A percentile compares a stretch with the other conserved stretches of the same genome.
Evolutionary conservation across 2,329 filamentous ascomycete species (phyloP).

Genomic region (Colletotrichum nymphaeae): DNA sequence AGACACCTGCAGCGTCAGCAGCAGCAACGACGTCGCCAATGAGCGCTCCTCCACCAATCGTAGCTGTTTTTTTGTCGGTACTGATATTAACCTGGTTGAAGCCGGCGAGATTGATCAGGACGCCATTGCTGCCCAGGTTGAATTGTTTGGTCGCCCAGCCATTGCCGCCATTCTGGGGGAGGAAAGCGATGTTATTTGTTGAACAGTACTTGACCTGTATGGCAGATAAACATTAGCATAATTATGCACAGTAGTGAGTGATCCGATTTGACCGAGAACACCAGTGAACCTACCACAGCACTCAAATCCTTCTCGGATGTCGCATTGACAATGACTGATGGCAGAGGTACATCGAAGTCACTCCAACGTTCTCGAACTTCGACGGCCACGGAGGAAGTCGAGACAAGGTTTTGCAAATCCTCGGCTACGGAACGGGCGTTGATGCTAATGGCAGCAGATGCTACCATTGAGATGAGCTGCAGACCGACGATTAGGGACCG

Average conservation of each 20-base stretch:
- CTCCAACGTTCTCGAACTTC: constrained; percentile 36
- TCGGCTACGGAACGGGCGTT: constrained; percentile 17
- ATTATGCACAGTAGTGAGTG: background rate
- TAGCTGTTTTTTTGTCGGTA: constrained; percentile 31
- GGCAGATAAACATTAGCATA: background rate
- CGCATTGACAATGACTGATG: constrained; percentile 36
- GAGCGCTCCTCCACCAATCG: constrained; percentile 36
- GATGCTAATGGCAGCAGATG: constrained; percentile 11
- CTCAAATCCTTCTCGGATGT: constrained; percentile 36
- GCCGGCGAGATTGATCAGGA: constrained; percentile 40
- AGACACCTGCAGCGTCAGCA: constrained; percentile 19
- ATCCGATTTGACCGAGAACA: background rate
- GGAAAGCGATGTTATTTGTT: constrained; percentile 13
- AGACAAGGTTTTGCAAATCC: constrained; percentile 12
- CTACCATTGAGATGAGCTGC: constrained; percentile 26
- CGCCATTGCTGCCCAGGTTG: constrained; percentile 31
- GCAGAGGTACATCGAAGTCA: constrained; percentile 33
- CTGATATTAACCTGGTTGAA: constrained; percentile 38
- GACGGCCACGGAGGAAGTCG: constrained; percentile 8
- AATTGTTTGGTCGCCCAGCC: constrained; percentile 33
- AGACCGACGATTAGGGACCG: constrained; percentile 13
- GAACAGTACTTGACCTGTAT: constrained; percentile 29
- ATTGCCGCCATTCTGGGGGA: constrained; percentile 37
- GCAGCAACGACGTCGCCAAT: constrained; percentile 23
- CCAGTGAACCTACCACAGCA: constrained; percentile 1